Conservation (phyloP, 129 eudicot species). For the Centrapalus pauciflorus region DNA sequence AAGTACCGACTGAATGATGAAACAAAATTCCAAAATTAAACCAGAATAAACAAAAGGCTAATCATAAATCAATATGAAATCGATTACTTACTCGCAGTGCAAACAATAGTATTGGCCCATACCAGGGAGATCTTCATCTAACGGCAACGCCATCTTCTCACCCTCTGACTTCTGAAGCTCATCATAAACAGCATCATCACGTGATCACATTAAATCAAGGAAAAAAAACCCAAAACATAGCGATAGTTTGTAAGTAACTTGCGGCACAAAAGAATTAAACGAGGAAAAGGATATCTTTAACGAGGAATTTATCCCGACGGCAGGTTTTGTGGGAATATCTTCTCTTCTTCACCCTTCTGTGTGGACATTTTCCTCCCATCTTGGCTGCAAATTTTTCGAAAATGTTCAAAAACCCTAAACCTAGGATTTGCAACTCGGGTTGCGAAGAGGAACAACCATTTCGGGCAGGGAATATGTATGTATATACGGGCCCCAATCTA, state of each 20-base stretch:
- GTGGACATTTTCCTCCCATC: conserved; percentile 93
- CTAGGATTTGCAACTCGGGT: conserved; percentile 18
- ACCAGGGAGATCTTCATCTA: conserved; percentile 89
- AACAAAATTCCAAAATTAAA: background rate
- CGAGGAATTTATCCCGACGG: conserved; percentile 57
- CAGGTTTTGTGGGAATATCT: conserved; percentile 65
- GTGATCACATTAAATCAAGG: conserved; percentile 34
- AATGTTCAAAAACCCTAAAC: conserved; percentile 16
- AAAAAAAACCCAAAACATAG: conserved; percentile 1
- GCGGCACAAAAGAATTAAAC: background rate
- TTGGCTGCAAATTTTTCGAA: background rate
- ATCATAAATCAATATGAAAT: background rate
- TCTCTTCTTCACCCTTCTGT: conserved; percentile 67
- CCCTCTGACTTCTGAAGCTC: conserved; percentile 53
- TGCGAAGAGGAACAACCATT: background rate
- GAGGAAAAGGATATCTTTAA: conserved; percentile 54
- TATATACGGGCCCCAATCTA: too few species aligned
- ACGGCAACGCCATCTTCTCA: conserved; percentile 38
- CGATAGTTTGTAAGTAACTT: background rate
- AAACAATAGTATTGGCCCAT: conserved; percentile 85
- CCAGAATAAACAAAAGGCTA: background rate
- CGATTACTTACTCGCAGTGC: conserved; percentile 69
- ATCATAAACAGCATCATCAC: conserved; percentile 80
- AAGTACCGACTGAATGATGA: conserved; percentile 57
- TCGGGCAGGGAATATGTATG: too few species aligned